phyloP scores from a whole-genome alignment of 345 rosid genomes.

The Cardamine chenopodiifolia region DNA sequence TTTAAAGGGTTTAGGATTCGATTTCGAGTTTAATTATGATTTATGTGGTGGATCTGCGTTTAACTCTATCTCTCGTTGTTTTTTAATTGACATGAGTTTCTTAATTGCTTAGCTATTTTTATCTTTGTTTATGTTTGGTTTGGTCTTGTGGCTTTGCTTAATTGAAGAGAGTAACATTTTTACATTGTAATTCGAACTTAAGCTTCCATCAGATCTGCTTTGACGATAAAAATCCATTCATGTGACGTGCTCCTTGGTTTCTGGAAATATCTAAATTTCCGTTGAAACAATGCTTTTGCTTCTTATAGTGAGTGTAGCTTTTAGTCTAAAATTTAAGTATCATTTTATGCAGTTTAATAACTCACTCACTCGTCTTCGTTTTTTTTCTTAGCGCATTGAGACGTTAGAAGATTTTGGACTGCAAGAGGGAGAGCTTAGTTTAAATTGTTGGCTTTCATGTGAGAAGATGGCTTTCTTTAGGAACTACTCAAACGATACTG shows the following conservation, averaged over 20 bases:
- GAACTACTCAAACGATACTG: constrained; percentile 62
- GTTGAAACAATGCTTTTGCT: not conserved
- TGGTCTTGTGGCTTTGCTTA: not conserved
- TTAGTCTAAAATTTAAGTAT: not conserved
- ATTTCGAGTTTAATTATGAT: constrained; percentile 40
- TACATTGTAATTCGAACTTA: not conserved
- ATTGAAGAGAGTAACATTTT: constrained; percentile 5
- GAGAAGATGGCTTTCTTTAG: constrained; percentile 85
- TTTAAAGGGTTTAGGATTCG: constrained; percentile 47
- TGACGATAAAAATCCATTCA: not conserved
- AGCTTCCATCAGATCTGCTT: constrained; percentile 24
- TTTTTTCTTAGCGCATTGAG: constrained; percentile 32
- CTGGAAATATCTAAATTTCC: not conserved
- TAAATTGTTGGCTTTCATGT: constrained; percentile 52
- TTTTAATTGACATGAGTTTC: constrained; percentile 24
- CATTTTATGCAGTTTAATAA: constrained; percentile 26
- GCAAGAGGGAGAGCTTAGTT: constrained; percentile 8
- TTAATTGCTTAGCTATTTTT: constrained; percentile 22
- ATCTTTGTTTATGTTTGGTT: not conserved
- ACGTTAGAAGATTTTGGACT: constrained; percentile 9
- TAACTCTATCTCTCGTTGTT: constrained; percentile 34
- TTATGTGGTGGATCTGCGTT: constrained; percentile 58
- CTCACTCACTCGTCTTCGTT: constrained; percentile 12
- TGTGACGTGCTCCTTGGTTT: constrained; percentile 7
- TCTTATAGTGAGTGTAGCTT: constrained; percentile 16